These are phyloP conservation scores for Selenicereus undatus DNA, from an alignment of 148 eudicot species.

Conservation along the genomic window DNA sequence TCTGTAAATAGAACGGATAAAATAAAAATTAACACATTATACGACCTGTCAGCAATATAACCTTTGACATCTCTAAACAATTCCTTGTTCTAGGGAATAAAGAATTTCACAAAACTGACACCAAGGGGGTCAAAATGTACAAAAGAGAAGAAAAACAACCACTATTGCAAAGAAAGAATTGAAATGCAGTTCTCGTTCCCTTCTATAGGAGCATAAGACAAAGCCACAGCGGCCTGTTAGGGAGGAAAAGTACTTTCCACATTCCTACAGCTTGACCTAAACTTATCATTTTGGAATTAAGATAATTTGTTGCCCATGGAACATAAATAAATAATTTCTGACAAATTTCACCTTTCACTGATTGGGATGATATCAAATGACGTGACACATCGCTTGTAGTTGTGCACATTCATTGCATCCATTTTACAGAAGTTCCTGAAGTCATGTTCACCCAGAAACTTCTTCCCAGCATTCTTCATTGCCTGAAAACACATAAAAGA, in stretches of 20 bases:
- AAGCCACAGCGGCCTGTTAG: neutral
- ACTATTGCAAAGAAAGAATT: neutral
- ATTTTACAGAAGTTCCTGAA: slow-evolving; percentile 97
- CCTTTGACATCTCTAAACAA: too few species aligned
- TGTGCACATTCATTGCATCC: slow-evolving; percentile 93
- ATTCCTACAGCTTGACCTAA: neutral
- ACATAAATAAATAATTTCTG: neutral
- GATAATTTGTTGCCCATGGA: neutral
- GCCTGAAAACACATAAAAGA: slow-evolving; percentile 42
- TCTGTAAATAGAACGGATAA: too few species aligned
- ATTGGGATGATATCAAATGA: slow-evolving; percentile 55
- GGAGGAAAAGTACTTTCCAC: neutral
- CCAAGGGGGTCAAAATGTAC: neutral
- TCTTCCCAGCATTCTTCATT: slow-evolving; percentile 80
- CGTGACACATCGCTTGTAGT: slow-evolving; percentile 56
- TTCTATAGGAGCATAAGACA: neutral
- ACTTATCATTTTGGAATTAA: neutral
- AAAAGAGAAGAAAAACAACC: neutral
- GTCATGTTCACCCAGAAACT: slow-evolving; percentile 87
- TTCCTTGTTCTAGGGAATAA: too few species aligned
- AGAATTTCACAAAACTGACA: neutral
- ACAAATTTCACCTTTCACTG: slow-evolving; percentile 52
- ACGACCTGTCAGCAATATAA: too few species aligned
- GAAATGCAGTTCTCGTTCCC: neutral
- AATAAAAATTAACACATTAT: too few species aligned